These are phyloP conservation scores for Thraustochytrium sp. DNA, from an alignment of 352 stramenopile genomes.

Conservation along the genomic window DNA sequence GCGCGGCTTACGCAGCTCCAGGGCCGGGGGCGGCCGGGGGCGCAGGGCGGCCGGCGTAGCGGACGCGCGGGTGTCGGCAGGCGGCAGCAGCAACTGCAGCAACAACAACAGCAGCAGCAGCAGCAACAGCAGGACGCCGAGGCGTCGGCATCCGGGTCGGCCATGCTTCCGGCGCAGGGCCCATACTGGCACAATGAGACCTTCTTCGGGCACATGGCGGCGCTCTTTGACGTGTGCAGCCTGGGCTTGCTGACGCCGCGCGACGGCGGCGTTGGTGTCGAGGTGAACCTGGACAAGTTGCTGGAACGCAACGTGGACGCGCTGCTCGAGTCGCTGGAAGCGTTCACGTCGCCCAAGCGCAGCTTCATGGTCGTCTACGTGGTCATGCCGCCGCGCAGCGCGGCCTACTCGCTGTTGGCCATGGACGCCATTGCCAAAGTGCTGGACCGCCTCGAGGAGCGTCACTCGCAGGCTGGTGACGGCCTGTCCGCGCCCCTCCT, in stretches of 20 bases:
- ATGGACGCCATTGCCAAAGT: not conserved
- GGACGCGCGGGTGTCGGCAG: too few species aligned
- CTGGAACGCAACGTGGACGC: not conserved
- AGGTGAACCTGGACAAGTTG: not conserved
- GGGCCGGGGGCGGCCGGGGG: too few species aligned
- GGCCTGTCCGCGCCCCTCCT: too few species aligned
- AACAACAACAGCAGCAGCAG: too few species aligned
- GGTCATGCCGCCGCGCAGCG: conserved; percentile 1
- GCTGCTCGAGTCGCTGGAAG: not conserved
- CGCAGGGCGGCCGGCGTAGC: too few species aligned
- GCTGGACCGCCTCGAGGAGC: not conserved
- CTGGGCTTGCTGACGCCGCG: not conserved
- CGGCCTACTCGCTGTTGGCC: not conserved
- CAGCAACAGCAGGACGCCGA: not conserved
- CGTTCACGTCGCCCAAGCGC: not conserved
- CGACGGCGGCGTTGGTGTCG: not conserved
- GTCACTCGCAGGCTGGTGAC: too few species aligned
- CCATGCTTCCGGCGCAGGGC: not conserved
- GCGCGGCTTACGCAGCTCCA: too few species aligned
- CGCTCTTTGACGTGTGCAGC: conserved; percentile 38
- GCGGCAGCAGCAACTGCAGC: too few species aligned
- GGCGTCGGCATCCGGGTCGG: not conserved
- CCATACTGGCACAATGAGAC: not conserved
- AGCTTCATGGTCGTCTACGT: not conserved
- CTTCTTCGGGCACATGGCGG: not conserved